Evolutionary conservation across 257 asterid species (phyloP).

Genomic region (Solanum okadae): DNA sequence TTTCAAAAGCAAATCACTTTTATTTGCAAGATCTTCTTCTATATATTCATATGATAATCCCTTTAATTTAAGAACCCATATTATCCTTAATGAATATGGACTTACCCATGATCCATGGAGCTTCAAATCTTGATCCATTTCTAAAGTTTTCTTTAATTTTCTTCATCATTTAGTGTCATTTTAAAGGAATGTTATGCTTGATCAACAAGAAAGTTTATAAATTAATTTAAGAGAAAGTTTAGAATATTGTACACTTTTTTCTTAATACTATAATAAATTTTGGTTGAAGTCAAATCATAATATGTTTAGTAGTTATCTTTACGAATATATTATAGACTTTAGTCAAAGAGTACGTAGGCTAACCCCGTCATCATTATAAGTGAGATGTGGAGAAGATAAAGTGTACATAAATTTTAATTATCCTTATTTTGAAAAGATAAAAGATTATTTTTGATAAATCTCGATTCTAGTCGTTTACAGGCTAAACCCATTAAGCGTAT

Average conservation of each 20-base stretch:
- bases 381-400: not conserved
- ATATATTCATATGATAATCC: not conserved
- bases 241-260: not conserved
- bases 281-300: not conserved
- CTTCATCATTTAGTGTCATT: not conserved
- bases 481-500: not conserved
- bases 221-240: not conserved
- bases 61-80: constrained; percentile 9
- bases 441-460: not conserved
- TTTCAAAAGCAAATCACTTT: not conserved
- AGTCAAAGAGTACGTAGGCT: not conserved
- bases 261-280: not conserved
- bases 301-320: not conserved
- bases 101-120: constrained; percentile 5
- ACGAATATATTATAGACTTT: not conserved
- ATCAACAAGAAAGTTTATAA: not conserved
- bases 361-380: not conserved
- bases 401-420: not conserved
- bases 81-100: not conserved
- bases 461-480: not conserved
- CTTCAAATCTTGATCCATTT: constrained; percentile 2
- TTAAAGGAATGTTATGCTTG: not conserved
- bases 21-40: constrained; percentile 8
- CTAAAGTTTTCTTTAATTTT: not conserved
- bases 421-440: fast-evolving